A percentile compares a stretch with the other conserved stretches of the same genome.
phyloP scores from a whole-genome alignment of 768 basidiomycete genomes.

The Rhodotorula babjevae region DNA sequence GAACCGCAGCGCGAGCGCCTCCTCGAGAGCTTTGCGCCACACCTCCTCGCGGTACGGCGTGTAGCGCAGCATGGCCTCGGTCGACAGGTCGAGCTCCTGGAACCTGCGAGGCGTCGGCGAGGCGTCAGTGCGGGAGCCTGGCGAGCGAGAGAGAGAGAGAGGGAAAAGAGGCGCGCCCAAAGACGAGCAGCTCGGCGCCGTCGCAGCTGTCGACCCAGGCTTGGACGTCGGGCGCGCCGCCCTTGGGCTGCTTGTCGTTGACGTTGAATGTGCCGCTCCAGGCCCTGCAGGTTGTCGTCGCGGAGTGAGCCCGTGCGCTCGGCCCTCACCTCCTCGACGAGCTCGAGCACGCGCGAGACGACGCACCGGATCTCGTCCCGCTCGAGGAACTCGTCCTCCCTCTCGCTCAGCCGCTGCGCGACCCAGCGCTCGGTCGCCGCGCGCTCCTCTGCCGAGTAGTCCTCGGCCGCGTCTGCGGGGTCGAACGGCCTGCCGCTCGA shows the following conservation, averaged over 20 bases:
- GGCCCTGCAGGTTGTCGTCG: constrained; percentile 56
- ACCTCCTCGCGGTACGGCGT: constrained; percentile 60
- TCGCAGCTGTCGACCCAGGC: constrained; percentile 56
- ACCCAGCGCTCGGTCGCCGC: constrained; percentile 19
- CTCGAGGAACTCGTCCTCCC: constrained; percentile 20
- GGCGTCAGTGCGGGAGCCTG: background rate
- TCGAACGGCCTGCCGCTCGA: background rate
- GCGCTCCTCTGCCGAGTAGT: background rate
- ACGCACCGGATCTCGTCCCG: constrained; percentile 22
- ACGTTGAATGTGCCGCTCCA: constrained; percentile 80
- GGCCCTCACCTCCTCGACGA: no score
- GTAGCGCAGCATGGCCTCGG: constrained; percentile 55
- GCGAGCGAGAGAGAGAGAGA: background rate
- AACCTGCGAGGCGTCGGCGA: constrained; percentile 9
- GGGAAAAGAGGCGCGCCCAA: background rate
- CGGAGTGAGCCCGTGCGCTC: no score
- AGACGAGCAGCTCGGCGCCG: constrained; percentile 29
- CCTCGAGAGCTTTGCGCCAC: constrained; percentile 64
- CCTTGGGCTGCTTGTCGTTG: constrained; percentile 62
- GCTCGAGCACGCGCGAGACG: background rate
- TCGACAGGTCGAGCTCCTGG: constrained; percentile 36
- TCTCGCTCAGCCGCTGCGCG: constrained; percentile 4
- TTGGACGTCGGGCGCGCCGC: constrained; percentile 60
- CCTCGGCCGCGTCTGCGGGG: background rate
- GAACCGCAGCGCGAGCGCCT: constrained; percentile 59